Base-by-base conservation (phyloP, 2,329 filamentous ascomycete genomes). In the Exutisphaerella laricina region DNA sequence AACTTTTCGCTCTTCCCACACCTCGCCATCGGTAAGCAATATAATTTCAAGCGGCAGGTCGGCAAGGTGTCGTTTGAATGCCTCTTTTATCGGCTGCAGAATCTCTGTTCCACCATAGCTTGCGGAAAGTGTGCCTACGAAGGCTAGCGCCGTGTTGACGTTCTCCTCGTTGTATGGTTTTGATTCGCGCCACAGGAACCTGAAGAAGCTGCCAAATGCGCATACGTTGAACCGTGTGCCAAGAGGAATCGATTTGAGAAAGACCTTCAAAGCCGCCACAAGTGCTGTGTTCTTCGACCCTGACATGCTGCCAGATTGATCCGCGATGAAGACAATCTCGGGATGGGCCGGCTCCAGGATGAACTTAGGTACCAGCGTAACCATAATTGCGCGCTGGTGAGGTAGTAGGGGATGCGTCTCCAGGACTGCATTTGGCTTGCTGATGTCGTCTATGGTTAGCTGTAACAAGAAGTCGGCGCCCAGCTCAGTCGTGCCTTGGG, bases 281-380 rank as follows among this genome's bases (percentile, higher is more conserved):
- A 82, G 68, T 22, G 78, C 71, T 0, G 53, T 49, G 1, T 83
- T 82, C 28, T 73, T 75, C 4, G 51, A 49, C 1, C 61, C 57
- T 0, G 30, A 18, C 81, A 84, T 84, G 45, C 80, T 84, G 0
- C 81, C 82, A 43, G 80, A 85, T 39, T 82, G 74, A 58, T 88
- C 84, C 42, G 80, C 82, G 4, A 88, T 66, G 51, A 88, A 87
- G 13, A 88, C 76, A 16, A 88, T 73, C 57, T 88, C 84, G 0
- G 74, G 74, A 13, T 62, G 65, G 6, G 72, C 68, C 0, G 71
- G 58, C 0, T 78, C 76, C 0, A 85, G 65, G n/a, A 70, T 69
- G 63, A 86, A 85, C 48, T 78, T 80, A 2, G 84, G 84, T 0
- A 87, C 80, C 0, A 88, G 66, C 0, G 82, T 85, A 0, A 75